Evolutionary conservation across 768 basidiomycete genomes (phyloP).

Genomic region (Tricholoma matsutake): DNA sequence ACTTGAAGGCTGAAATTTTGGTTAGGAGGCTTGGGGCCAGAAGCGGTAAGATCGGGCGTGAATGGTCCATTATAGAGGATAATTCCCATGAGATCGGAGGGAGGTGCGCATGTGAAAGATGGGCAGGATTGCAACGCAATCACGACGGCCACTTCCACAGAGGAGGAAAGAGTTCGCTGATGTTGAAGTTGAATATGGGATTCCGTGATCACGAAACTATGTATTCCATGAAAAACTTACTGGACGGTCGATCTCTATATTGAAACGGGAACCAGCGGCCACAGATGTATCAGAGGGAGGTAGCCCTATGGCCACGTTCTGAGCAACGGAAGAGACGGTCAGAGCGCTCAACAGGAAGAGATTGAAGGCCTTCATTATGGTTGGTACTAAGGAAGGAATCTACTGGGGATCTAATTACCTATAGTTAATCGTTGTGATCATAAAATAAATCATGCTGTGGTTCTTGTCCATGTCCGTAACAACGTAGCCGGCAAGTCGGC

Average conservation of each 20-base stretch:
- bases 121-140: conserved; percentile 40
- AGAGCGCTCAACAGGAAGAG: conserved; percentile 15
- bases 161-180: conserved; percentile 36
- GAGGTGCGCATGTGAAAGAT: conserved; percentile 18
- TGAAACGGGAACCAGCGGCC: conserved; percentile 33
- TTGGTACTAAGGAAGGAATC: too few relatives aligned
- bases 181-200: neutral
- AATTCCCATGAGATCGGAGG: conserved; percentile 31
- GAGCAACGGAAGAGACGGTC: conserved; percentile 36
- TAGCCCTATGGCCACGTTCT: conserved; percentile 36
- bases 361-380: conserved; percentile 5
- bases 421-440: too few relatives aligned
- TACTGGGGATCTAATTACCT: too few relatives aligned
- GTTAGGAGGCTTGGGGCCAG: conserved; percentile 43
- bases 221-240: conserved; percentile 34
- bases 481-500: too few relatives aligned
- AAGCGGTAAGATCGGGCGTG: conserved; percentile 27
- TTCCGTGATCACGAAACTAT: neutral
- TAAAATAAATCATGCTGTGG: too few relatives aligned
- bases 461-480: too few relatives aligned
- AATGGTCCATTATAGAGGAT: conserved; percentile 50
- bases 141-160: conserved; percentile 43
- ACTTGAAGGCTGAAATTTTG: conserved; percentile 44
- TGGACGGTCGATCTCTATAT: conserved; percentile 45
- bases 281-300: conserved; percentile 36